phyloP scores from a whole-genome alignment of 768 basidiomycete species.

The Tubosaeta brunneosetosa region DNA sequence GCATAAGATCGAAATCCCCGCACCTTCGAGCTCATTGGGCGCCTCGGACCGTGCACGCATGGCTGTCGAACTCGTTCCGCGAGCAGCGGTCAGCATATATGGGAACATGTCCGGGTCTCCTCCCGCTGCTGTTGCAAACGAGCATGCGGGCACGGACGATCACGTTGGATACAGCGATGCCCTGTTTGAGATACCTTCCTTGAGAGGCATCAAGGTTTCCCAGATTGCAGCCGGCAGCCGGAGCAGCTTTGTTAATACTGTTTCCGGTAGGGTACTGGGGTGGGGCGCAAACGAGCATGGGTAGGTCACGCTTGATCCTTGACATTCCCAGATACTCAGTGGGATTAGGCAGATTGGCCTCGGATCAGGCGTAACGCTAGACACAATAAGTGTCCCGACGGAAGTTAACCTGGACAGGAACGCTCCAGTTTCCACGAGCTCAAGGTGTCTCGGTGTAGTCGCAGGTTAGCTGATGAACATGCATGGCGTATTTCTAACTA shows the following conservation, averaged over 20 bases:
- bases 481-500: neutral
- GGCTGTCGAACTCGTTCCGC: constrained; percentile 54
- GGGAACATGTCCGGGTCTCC: constrained; percentile 41
- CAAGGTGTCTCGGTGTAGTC: constrained; percentile 59
- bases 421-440: constrained; percentile 44
- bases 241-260: constrained; percentile 69
- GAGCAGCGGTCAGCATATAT: constrained; percentile 48
- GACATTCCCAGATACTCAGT: neutral
- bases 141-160: constrained; percentile 26
- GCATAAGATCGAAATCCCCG: constrained; percentile 52
- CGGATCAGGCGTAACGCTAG: constrained; percentile 56
- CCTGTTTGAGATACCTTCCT: constrained; percentile 72
- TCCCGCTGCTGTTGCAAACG: constrained; percentile 23
- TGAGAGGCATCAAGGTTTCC: constrained; percentile 57
- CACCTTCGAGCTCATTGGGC: constrained; percentile 21
- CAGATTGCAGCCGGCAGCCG: constrained; percentile 71
- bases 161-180: constrained; percentile 63
- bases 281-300: constrained; percentile 91
- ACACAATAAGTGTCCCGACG: constrained; percentile 75
- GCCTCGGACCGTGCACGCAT: constrained; percentile 29
- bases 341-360: constrained; percentile 71
- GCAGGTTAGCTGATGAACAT: constrained; percentile 44
- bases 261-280: constrained; percentile 68
- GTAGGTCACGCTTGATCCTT: constrained; percentile 32
- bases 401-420: constrained; percentile 73